These are phyloP conservation scores for Gymnopus androsaceus DNA, from an alignment of 1,284 basidiomycete genomes.

Conservation along the genomic window DNA sequence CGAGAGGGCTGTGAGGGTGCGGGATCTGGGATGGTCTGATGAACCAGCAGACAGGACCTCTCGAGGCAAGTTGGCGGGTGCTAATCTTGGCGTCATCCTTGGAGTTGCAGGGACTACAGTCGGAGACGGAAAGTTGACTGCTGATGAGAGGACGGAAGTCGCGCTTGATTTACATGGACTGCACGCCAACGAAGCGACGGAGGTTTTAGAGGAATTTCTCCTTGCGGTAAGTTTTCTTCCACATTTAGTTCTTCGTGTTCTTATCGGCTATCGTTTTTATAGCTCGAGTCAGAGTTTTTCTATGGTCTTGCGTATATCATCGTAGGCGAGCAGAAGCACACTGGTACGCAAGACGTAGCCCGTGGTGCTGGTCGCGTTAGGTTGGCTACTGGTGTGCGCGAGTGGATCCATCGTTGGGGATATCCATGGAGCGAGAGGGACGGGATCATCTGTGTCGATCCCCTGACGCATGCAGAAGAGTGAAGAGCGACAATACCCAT, in stretches of 20 bases:
- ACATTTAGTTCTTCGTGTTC: constrained; percentile 5
- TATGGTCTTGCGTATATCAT: constrained; percentile 86
- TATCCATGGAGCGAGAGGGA: constrained; percentile 95
- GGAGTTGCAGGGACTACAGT: constrained; percentile 72
- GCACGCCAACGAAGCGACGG: constrained; percentile 89
- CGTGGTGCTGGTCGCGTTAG: constrained; percentile 82
- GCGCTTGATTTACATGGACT: constrained; percentile 85
- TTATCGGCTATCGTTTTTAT: constrained; percentile 14
- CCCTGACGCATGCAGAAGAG: constrained; percentile 68
- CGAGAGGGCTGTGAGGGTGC: constrained; percentile 70
- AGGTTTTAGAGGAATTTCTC: constrained; percentile 90
- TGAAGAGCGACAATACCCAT: constrained; percentile 22
- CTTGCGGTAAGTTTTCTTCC: constrained; percentile 65
- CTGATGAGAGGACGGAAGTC: constrained; percentile 83
- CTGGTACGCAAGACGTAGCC: constrained; percentile 80
- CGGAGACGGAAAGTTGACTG: constrained; percentile 57
- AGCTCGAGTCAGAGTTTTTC: constrained; percentile 86
- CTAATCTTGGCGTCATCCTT: constrained; percentile 80
- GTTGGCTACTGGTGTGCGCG: constrained; percentile 81
- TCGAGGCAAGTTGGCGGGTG: constrained; percentile 79
- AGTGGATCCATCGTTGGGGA: constrained; percentile 90
- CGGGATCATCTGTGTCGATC: constrained; percentile 87
- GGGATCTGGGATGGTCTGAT: constrained; percentile 74
- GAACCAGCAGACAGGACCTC: constrained; percentile 79
- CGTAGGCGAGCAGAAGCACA: constrained; percentile 95